Evolutionary conservation across 1,284 basidiomycete genomes (phyloP), one percentile per base, ranked within the genome.

Genomic region (Boletus smithii): DNA sequence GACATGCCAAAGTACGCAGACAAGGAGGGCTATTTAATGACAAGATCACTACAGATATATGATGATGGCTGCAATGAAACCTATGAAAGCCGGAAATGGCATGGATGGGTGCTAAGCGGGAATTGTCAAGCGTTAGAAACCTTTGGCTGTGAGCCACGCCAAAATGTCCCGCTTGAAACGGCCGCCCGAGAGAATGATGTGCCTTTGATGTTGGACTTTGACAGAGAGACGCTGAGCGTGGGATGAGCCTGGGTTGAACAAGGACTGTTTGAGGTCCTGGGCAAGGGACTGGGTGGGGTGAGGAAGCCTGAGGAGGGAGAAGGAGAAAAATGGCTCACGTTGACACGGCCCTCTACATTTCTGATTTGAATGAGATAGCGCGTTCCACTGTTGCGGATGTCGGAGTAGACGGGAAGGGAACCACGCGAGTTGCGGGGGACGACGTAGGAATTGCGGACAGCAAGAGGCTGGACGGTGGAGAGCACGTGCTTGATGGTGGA

Each of bases 341-440:
- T 57, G 43, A 62, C 53, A 55, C 69, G 62, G 14, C 78, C 78
- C 34, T 76, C 61, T 6, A 80, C 67, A 62, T 79, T 75, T 42
- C 72, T 70, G 49, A 80, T 69, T 17, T 68, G 66, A 34, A 76
- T 66, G 26, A 77, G 67, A 55, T 79, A 71, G 49, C 77, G 75
- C 6, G 80, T 76, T 49, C 81, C 75, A 26, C 68, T 77, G 62
- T 83, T 85, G 55, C 82, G 80, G 44, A 85, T 65, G 63, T 88
- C 83, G 32, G 82, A 78, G 64, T 86, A 88, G 18, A 88, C 82
- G 41, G 85, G 85, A 23, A 88, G 73, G 41, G 76, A 76, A 30
- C 83, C 83, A 44, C 72, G 72, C 33, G 76, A 64, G 65, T 84
- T 88, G 53, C 85, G 77, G 24, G 75, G 73, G 43, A 88, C 71